A percentile compares a stretch with the other conserved stretches of the same genome.
phyloP scores from a whole-genome alignment of 140 eudicot species.

The Oenanthe javanica region DNA sequence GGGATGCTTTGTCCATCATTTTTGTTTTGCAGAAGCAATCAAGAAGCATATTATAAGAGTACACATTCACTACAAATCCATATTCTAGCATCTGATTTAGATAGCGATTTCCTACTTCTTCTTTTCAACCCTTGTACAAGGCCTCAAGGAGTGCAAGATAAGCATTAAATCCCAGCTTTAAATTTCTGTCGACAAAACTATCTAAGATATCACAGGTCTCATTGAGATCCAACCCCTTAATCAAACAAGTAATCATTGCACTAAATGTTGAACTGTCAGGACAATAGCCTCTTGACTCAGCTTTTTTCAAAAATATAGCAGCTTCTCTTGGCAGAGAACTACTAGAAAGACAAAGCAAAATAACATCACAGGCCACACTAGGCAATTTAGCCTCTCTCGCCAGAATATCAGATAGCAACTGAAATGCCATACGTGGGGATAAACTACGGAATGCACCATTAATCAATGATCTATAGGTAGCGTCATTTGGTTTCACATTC shows the following conservation, averaged over 20 bases:
- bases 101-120: constrained; percentile 43
- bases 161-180: constrained; percentile 45
- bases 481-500: constrained; percentile 73
- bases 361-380: constrained; percentile 42
- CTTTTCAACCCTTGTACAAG: constrained; percentile 38
- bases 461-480: constrained; percentile 77
- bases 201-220: constrained; percentile 64
- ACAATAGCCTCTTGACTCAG: constrained; percentile 47
- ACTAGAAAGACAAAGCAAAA: constrained; percentile 45
- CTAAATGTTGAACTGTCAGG: constrained; percentile 46
- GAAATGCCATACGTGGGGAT: constrained; percentile 44
- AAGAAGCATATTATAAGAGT: constrained; percentile 72
- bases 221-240: constrained; percentile 46
- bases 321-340: constrained; percentile 41
- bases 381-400: constrained; percentile 43
- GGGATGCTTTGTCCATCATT: constrained; percentile 53
- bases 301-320: constrained; percentile 46
- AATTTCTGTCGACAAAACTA: constrained; percentile 31
- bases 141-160: constrained; percentile 59
- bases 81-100: constrained; percentile 34
- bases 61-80: constrained; percentile 46
- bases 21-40: constrained; percentile 67
- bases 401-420: constrained; percentile 43
- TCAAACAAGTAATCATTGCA: constrained; percentile 54
- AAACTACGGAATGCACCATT: constrained; percentile 68